Conservation (phyloP, 1,139 yeast genomes). For the Hanseniaspora uvarum region DNA sequence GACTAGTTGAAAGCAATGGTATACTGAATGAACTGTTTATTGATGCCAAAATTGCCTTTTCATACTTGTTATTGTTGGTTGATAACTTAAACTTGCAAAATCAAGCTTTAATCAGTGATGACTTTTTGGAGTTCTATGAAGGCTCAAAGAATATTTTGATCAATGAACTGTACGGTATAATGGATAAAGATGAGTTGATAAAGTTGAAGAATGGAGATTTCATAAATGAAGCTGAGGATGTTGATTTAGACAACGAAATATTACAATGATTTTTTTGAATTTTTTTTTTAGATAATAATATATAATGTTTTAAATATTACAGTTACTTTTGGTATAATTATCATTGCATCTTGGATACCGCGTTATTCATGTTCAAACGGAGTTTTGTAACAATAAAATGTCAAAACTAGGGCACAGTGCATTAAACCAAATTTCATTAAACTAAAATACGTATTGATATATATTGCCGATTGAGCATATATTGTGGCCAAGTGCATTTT, state of each 20-base stretch:
- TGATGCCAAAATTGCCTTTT: conserved; percentile 47
- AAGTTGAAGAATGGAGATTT: conserved; percentile 38
- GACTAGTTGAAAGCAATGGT: conserved; percentile 19
- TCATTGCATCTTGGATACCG: no score
- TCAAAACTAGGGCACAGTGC: no score
- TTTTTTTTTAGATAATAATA: background rate
- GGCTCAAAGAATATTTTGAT: conserved; percentile 42
- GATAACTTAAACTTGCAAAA: conserved; percentile 24
- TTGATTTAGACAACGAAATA: conserved; percentile 28
- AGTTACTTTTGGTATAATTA: background rate
- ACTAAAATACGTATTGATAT: no score
- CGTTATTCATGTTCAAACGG: background rate
- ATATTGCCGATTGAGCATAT: no score
- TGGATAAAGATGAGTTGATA: conserved; percentile 30
- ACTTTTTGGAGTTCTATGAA: conserved; percentile 45
- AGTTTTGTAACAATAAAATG: background rate
- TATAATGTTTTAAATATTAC: background rate
- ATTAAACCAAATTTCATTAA: no score
- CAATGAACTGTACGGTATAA: conserved; percentile 50
- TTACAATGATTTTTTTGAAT: background rate
- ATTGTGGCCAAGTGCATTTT: no score
- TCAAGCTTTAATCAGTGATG: conserved; percentile 32
- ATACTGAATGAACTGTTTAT: conserved; percentile 30
- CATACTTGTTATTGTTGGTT: conserved; percentile 43
- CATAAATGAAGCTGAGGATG: conserved; percentile 38